These are phyloP conservation scores for Ziziphus jujuba DNA, from an alignment of 306 rosid genomes.

Conservation along the genomic window DNA sequence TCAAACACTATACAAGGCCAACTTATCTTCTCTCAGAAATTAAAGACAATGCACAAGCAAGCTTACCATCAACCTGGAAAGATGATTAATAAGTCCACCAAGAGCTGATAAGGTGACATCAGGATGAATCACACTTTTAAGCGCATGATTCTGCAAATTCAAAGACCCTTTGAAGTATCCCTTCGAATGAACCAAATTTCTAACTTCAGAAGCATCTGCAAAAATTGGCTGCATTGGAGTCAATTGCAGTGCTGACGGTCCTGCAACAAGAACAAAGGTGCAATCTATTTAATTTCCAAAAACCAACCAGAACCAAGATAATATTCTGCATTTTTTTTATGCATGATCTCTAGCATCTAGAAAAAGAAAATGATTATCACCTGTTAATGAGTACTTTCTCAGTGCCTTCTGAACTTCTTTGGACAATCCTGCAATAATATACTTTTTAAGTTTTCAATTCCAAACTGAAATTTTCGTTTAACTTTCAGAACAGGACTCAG, in stretches of 20 bases:
- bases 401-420: slow-evolving; percentile 78
- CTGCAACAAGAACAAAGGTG: slow-evolving; percentile 44
- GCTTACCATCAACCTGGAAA: slow-evolving; percentile 84
- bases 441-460: slow-evolving; percentile 17
- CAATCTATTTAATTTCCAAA: background rate
- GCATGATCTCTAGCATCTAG: background rate
- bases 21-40: slow-evolving; percentile 4
- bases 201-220: slow-evolving; percentile 57
- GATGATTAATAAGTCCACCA: slow-evolving; percentile 76
- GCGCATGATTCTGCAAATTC: slow-evolving; percentile 54
- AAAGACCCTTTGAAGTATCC: slow-evolving; percentile 77
- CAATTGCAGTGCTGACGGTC: slow-evolving; percentile 57
- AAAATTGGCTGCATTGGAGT: slow-evolving; percentile 61
- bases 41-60: slow-evolving; percentile 21
- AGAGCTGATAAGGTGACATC: slow-evolving; percentile 69
- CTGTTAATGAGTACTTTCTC: slow-evolving; percentile 72
- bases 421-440: slow-evolving; percentile 59
- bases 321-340: background rate
- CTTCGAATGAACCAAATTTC: slow-evolving; percentile 53
- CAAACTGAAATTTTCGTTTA: slow-evolving; percentile 15
- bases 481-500: slow-evolving; percentile 19
- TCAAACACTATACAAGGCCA: slow-evolving; percentile 27
- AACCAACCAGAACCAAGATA: background rate
- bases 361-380: slow-evolving; percentile 24
- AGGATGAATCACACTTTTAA: slow-evolving; percentile 45